Percentiles rank a stretch among this genome's conserved stretches.
Conservation (phyloP, 2,329 filamentous ascomycete species). For the Neocucurbitaria cava region DNA sequence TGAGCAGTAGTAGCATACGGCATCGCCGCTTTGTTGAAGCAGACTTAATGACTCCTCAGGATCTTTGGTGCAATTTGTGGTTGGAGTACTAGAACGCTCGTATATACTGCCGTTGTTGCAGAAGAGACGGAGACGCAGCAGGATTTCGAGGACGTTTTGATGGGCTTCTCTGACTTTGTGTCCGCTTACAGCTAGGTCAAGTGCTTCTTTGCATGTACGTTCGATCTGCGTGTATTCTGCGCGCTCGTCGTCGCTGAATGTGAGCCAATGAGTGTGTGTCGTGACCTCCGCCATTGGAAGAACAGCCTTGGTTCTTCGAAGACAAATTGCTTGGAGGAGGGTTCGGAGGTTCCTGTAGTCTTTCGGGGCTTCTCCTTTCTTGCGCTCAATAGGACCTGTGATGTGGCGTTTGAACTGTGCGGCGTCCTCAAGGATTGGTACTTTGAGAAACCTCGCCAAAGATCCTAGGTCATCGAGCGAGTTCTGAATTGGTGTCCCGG, state of each 20-base stretch:
- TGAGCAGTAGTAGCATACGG: conserved; percentile 9
- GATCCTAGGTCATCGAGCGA: neutral
- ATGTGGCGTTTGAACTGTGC: neutral
- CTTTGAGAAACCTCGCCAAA: neutral
- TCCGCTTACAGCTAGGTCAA: conserved; percentile 13
- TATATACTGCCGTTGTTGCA: conserved; percentile 26
- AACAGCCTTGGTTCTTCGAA: too few species aligned
- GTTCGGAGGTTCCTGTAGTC: neutral
- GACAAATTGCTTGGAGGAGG: neutral
- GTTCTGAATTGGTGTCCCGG: neutral
- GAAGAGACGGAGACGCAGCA: conserved; percentile 34
- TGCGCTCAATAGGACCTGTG: neutral
- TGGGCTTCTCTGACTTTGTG: conserved; percentile 11
- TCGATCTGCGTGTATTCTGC: conserved; percentile 30
- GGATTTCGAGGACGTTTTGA: conserved; percentile 16
- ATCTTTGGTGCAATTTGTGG: neutral
- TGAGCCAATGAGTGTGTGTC: neutral
- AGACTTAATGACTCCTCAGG: conserved; percentile 13
- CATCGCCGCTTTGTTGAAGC: conserved; percentile 11
- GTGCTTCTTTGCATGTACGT: conserved; percentile 4
- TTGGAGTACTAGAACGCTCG: neutral
- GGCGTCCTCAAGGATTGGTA: neutral
- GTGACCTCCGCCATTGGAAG: neutral
- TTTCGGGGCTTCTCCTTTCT: neutral
- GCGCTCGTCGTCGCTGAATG: conserved; percentile 19